Conservation (phyloP, 441 rosid genomes). For the Syzygium malaccense region DNA sequence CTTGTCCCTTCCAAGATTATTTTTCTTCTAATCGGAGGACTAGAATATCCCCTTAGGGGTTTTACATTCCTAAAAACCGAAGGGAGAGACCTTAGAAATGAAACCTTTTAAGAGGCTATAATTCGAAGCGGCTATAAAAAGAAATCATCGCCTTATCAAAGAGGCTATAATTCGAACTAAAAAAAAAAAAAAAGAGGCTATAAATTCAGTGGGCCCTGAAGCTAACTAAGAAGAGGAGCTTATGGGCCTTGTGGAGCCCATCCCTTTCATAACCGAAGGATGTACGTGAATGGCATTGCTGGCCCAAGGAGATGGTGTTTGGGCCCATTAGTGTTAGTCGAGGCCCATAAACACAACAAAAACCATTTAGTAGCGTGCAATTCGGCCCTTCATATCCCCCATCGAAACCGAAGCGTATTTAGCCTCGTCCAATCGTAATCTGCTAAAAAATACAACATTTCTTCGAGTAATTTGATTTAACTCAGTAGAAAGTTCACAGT, state of each 20-base stretch:
- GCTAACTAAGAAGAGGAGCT: background rate
- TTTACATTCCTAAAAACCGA: no score
- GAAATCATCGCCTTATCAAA: background rate
- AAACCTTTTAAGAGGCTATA: no score
- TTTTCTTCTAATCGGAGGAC: no score
- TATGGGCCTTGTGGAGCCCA: background rate
- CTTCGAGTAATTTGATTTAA: background rate
- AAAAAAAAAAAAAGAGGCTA: background rate
- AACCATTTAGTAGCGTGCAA: background rate
- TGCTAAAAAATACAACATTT: background rate
- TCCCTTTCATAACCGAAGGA: background rate
- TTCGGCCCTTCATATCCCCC: background rate
- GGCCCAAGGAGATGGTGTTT: background rate
- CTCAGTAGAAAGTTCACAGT: background rate
- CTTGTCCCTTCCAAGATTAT: no score
- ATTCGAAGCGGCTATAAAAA: no score
- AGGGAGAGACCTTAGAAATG: no score
- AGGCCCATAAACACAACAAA: background rate
- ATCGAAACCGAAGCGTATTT: background rate
- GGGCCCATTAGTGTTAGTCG: background rate
- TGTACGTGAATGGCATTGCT: background rate
- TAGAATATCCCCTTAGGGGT: no score
- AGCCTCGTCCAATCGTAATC: background rate
- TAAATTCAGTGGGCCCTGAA: background rate
- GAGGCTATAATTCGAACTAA: background rate